Evolutionary conservation across 1,284 basidiomycete species (phyloP).

Genomic region (Rhizopogon parksii): DNA sequence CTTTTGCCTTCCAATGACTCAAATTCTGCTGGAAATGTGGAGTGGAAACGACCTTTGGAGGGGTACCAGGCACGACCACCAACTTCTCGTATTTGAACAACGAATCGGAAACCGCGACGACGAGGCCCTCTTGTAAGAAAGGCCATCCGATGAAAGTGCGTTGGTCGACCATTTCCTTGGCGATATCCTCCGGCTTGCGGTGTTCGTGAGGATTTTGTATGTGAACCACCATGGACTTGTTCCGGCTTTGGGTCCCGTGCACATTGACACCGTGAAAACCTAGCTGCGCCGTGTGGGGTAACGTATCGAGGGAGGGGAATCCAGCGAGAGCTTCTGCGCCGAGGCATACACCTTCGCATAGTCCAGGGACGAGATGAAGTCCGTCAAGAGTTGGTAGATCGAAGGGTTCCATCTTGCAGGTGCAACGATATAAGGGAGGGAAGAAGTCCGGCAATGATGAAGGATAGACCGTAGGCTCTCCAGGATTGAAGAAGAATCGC

Average conservation of each 20-base stretch:
- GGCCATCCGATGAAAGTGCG: slow-evolving; percentile 89
- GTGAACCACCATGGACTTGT: slow-evolving; percentile 89
- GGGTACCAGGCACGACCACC: slow-evolving; percentile 44
- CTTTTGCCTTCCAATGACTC: slow-evolving; percentile 68
- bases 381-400: slow-evolving; percentile 86
- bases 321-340: slow-evolving; percentile 87
- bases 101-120: slow-evolving; percentile 82
- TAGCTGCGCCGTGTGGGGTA: slow-evolving; percentile 73
- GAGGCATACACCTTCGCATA: slow-evolving; percentile 84
- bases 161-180: slow-evolving; percentile 68
- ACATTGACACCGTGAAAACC: slow-evolving; percentile 90
- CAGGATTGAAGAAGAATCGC: slow-evolving; percentile 69
- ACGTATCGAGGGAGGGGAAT: slow-evolving; percentile 90
- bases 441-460: slow-evolving; percentile 94
- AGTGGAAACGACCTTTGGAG: slow-evolving; percentile 57
- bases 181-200: slow-evolving; percentile 67
- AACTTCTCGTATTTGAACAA: slow-evolving; percentile 83
- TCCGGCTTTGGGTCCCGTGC: slow-evolving; percentile 84
- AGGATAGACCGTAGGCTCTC: slow-evolving; percentile 65
- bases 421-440: slow-evolving; percentile 81
- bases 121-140: slow-evolving; percentile 87
- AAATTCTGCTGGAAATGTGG: slow-evolving; percentile 67
- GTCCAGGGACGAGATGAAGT: slow-evolving; percentile 78
- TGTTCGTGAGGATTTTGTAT: slow-evolving; percentile 73
- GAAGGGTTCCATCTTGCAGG: slow-evolving; percentile 75